phyloP scores from a whole-genome alignment of 768 basidiomycete genomes.

The Boletus rubroflammeus region DNA sequence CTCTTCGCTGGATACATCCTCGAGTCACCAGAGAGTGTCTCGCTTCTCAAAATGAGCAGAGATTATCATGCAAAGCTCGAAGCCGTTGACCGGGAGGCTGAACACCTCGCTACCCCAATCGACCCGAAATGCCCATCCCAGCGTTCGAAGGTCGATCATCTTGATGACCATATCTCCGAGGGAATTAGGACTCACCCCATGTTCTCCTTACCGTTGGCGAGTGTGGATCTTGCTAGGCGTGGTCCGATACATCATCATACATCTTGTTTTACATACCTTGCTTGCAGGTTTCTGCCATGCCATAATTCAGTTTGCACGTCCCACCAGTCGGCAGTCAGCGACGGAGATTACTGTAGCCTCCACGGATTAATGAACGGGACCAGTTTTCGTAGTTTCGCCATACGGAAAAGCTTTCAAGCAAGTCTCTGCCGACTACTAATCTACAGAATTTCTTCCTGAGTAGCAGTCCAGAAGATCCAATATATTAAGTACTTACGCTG shows the following conservation, averaged over 20 bases:
- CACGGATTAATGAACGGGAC: not conserved
- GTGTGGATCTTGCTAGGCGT: slow-evolving; percentile 27
- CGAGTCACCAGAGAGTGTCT: slow-evolving; percentile 7
- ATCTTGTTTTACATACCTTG: not conserved
- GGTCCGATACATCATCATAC: slow-evolving; percentile 14
- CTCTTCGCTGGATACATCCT: slow-evolving; percentile 10
- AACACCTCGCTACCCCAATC: not conserved
- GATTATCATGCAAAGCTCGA: slow-evolving; percentile 6
- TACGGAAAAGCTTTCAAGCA: not conserved
- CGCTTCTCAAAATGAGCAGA: slow-evolving; percentile 11
- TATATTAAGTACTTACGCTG: not conserved
- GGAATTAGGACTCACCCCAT: too few relatives aligned
- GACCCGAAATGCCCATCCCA: not conserved
- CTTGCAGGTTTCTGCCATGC: not conserved
- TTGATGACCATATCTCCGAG: slow-evolving; percentile 8
- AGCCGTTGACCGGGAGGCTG: not conserved
- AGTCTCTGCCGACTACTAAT: not conserved
- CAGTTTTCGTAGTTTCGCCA: not conserved
- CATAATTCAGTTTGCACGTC: not conserved
- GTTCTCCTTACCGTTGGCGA: slow-evolving; percentile 26
- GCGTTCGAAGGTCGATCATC: not conserved
- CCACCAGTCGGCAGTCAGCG: not conserved
- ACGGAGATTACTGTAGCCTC: not conserved
- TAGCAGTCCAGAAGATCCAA: not conserved
- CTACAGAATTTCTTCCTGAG: not conserved